Evolutionary conservation across 2,329 filamentous ascomycete genomes (phyloP).

Genomic region (Neofusicoccum kwambonambiense): DNA sequence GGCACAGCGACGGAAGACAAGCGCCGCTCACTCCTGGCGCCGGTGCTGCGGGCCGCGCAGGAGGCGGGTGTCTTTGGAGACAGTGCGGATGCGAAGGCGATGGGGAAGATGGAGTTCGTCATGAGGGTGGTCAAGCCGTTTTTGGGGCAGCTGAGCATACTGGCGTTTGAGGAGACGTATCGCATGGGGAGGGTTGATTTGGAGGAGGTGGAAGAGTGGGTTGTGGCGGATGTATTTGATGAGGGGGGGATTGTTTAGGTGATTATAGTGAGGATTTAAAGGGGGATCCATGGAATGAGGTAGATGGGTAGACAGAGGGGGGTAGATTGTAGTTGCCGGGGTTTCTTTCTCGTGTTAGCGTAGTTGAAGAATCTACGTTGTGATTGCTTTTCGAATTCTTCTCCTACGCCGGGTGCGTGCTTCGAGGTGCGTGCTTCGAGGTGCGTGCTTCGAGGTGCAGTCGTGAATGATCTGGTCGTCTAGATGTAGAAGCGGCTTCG

Average conservation of each 20-base stretch:
- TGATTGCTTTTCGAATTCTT: no score
- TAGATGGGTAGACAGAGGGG: no score
- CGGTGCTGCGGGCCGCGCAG: constrained; percentile 27
- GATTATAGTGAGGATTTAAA: not conserved
- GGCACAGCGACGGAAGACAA: constrained; percentile 20
- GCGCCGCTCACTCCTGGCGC: constrained; percentile 41
- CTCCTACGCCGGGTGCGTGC: no score
- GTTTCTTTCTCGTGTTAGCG: no score
- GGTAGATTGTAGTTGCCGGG: no score
- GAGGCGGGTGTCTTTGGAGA: constrained; percentile 42
- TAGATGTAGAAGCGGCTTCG: no score
- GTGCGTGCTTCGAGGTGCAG: no score
- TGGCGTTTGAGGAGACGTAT: constrained; percentile 90
- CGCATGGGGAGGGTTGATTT: constrained; percentile 71
- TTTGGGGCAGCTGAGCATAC: constrained; percentile 88
- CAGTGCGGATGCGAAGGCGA: constrained; percentile 53
- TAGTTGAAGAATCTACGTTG: no score
- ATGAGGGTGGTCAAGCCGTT: constrained; percentile 81
- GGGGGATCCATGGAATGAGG: no score
- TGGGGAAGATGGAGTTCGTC: constrained; percentile 62
- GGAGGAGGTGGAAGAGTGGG: constrained; percentile 60
- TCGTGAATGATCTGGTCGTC: no score
- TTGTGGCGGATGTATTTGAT: constrained; percentile 77
- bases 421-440: no score
- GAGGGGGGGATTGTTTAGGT: constrained; percentile 43